Conservation (phyloP, 805 yeast genomes). For the Barnettozyma californica region DNA sequence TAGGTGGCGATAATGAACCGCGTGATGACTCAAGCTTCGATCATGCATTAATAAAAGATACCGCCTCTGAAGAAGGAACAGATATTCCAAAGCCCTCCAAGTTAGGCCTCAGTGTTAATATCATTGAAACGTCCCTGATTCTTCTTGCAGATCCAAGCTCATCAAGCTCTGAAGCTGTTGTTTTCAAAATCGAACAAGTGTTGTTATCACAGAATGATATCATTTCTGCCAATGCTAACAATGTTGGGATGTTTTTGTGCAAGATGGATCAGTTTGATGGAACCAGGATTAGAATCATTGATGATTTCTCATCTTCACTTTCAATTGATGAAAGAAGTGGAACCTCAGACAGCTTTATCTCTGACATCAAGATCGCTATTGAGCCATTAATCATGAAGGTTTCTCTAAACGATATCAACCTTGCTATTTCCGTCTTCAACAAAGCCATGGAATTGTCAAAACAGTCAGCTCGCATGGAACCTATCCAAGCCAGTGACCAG, state of each 20-base stretch:
- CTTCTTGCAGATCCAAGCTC: slow-evolving; percentile 75
- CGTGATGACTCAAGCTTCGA: slow-evolving; percentile 12
- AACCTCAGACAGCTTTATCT: slow-evolving; percentile 48
- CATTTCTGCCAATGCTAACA: slow-evolving; percentile 60
- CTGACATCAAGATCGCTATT: slow-evolving; percentile 61
- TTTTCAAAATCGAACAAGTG: slow-evolving; percentile 80
- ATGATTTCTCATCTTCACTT: slow-evolving; percentile 79
- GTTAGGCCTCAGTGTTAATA: slow-evolving; percentile 55
- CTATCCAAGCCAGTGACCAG: slow-evolving; percentile 7
- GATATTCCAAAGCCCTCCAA: slow-evolving; percentile 9
- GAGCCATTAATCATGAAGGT: slow-evolving; percentile 80
- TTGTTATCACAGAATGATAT: slow-evolving; percentile 64
- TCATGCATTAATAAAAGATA: slow-evolving; percentile 11
- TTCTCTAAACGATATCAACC: slow-evolving; percentile 78
- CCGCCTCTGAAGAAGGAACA: slow-evolving; percentile 5
- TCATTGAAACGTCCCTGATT: slow-evolving; percentile 72
- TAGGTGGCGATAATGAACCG: background rate
- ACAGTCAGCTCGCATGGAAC: slow-evolving; percentile 17
- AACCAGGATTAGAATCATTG: slow-evolving; percentile 66
- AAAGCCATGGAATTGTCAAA: slow-evolving; percentile 51
- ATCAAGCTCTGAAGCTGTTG: slow-evolving; percentile 76
- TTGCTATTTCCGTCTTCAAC: slow-evolving; percentile 71
- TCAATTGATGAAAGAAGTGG: slow-evolving; percentile 71
- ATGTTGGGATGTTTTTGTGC: slow-evolving; percentile 82
- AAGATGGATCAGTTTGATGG: slow-evolving; percentile 65